Evolutionary conservation across 2,329 filamentous ascomycete genomes (phyloP), one percentile per base, ranked within the genome.

Genomic region (Arachnomyces sp.): DNA sequence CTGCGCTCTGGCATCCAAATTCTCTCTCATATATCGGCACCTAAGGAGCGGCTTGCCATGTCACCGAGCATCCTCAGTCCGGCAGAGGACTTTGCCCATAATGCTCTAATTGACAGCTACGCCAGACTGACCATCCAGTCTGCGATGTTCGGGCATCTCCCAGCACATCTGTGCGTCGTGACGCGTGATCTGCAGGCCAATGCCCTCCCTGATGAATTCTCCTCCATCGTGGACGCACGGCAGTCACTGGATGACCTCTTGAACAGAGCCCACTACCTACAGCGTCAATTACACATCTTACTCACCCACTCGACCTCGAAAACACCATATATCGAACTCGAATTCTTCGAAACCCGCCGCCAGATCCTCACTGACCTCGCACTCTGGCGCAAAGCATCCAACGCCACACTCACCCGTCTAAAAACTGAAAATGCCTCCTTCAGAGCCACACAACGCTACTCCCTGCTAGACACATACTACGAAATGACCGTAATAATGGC

Each of bases 401-500:
- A 46, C 6, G 31, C 41, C 8, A 39, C 40, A 1, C 9, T 49
- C 1, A 11, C 38, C 2, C 40, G 28, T 7, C 36, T 50, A 2
- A 28, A 44, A 7, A 7, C 25, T 14, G 30, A 39, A 9, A 29
- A 12, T 2, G 38, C 18, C 2, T 44, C 43, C n/a, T 46, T 63
- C 33, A n/a, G n/a, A n/a, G 39, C 44, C 1, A 43, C n/a, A n/a
- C n/a, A n/a, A n/a, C n/a, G n/a, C n/a, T n/a, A n/a, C n/a, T n/a
- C n/a, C n/a, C n/a, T 72, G 0, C 49, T 73, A 0, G 44, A 39
- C 3, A 42, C 59, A 2, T 67, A 71, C 42, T 57, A 72, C 46
- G 57, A 52, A 37, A 62, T 74, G 64, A 59, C 62, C 1, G 52
- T 46, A 3, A 65, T 74, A 40, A 70, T 72, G 60, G 52, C 53